Base-by-base conservation (phyloP, 164 flowering plant species). In the Nymphaea colorata region DNA sequence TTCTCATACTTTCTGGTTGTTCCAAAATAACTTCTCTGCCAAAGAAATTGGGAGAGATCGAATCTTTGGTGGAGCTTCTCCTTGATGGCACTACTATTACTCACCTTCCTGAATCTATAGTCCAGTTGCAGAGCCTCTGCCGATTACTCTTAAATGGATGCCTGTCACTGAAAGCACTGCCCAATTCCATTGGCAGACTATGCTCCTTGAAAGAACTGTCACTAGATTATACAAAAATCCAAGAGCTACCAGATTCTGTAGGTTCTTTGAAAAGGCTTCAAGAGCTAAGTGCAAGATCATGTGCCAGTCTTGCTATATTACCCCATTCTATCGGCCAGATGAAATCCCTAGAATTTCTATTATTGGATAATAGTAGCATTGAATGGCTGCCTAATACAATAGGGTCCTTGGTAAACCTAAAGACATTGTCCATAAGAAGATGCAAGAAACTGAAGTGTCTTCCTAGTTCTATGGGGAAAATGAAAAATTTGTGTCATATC, bases 51-150 rank as follows among this genome's bases (percentile, higher is more conserved):
- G 70, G 64, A 10, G 15, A 43, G 17, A 45, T 66, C 44, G 59
- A 69, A 17, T 41, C 47, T 55, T 64, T 71, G 43, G 72, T 12
- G 44, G 70, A 68, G 42, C 72, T 74, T 47, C 67, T 44, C 67
- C 44, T 71, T 69, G 57, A 67, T 61, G 74, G 67, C 62, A 76
- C 79, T 62, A 64, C 79, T 4, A 71, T 73, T 7, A 51, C 42
- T n/a, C 12, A 65, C 17, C 65, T 65, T 51, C 77, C 75, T 42
- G 69, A 67, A 51, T 67, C 69, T 42, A 67, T 67, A 47, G 69
- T 11, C 3, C 55, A 57, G 8, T 42, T 47, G 44, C 42, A 55
- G 53, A 42, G 18, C 36, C 59, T 45, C 8, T 15, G 44, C 6
- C 25, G 25, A 8, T 61, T 61, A 61, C 6, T 8, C 6, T 17